These are phyloP conservation scores for Ambrosiella xylebori DNA, from an alignment of 2,329 filamentous ascomycete genomes.

Conservation along the genomic window DNA sequence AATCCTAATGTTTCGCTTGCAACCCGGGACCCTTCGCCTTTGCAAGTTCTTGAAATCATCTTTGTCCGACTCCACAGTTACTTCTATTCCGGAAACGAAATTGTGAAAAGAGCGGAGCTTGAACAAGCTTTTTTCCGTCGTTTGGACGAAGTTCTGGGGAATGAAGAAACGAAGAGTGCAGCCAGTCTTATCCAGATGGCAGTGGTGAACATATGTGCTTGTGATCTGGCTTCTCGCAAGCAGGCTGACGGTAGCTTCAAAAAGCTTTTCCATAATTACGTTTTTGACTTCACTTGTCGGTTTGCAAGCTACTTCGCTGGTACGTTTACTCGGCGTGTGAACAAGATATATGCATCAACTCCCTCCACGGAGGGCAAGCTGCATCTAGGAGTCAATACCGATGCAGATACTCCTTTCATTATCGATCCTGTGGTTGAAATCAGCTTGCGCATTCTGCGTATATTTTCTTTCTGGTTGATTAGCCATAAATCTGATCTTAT, in stretches of 20 bases:
- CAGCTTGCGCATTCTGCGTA: constrained; percentile 12
- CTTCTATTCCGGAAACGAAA: constrained; percentile 61
- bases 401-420: background rate
- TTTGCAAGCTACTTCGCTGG: constrained; percentile 10
- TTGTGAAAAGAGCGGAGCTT: constrained; percentile 56
- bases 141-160: constrained; percentile 28
- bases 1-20: constrained; percentile 20
- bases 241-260: constrained; percentile 22
- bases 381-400: background rate
- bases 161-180: background rate
- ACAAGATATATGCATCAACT: background rate
- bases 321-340: constrained; percentile 7
- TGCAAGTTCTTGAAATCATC: constrained; percentile 55
- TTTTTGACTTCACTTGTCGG: constrained; percentile 6
- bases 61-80: constrained; percentile 75
- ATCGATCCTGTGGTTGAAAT: constrained; percentile 7
- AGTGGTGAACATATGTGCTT: constrained; percentile 72
- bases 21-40: constrained; percentile 22
- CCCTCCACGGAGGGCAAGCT: background rate
- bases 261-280: constrained; percentile 9
- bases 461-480: constrained; percentile 14
- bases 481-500: constrained; percentile 7
- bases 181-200: constrained; percentile 33
- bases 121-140: constrained; percentile 74
- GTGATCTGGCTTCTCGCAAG: constrained; percentile 45